Evolutionary conservation across 225 moss, liverwort and hornwort genomes (phyloP).

Genomic region (Pseudisothecium myosuroides): DNA sequence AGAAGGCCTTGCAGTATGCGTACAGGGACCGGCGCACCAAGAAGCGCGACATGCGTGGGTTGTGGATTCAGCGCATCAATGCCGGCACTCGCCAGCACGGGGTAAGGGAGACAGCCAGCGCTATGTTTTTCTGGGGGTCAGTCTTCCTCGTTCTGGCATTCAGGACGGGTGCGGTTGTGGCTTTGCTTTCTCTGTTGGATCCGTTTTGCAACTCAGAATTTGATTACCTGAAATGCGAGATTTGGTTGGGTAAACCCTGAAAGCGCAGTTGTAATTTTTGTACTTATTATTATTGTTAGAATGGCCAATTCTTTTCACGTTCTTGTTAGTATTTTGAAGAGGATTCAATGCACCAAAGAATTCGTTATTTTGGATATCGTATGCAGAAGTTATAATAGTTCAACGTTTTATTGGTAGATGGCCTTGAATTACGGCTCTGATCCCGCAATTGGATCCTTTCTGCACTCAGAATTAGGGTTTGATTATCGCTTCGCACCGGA

Average conservation of each 20-base stretch:
- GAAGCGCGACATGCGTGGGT: slow-evolving; percentile 97
- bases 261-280: neutral
- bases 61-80: slow-evolving; percentile 99
- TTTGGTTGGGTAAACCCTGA: neutral
- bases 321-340: neutral
- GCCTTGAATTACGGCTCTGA: neutral
- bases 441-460: neutral
- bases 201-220: neutral
- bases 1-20: slow-evolving; percentile 95
- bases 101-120: slow-evolving; percentile 8
- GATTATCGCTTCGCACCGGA: neutral
- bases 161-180: neutral
- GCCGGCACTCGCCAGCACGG: slow-evolving; percentile 91
- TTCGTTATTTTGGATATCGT: neutral
- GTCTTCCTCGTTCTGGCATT: neutral
- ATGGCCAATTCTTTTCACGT: neutral
- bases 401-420: neutral
- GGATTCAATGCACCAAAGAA: neutral
- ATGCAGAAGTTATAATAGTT: neutral
- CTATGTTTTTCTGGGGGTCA: neutral
- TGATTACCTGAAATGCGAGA: neutral
- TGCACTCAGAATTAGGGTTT: neutral
- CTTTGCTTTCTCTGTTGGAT: neutral
- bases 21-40: slow-evolving; percentile 88
- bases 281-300: neutral